A percentile compares a stretch with the other conserved stretches of the same genome.
These are phyloP conservation scores for Talaromyces trachyspermus DNA, from an alignment of 495 filamentous ascomycete species.

Conservation along the genomic window DNA sequence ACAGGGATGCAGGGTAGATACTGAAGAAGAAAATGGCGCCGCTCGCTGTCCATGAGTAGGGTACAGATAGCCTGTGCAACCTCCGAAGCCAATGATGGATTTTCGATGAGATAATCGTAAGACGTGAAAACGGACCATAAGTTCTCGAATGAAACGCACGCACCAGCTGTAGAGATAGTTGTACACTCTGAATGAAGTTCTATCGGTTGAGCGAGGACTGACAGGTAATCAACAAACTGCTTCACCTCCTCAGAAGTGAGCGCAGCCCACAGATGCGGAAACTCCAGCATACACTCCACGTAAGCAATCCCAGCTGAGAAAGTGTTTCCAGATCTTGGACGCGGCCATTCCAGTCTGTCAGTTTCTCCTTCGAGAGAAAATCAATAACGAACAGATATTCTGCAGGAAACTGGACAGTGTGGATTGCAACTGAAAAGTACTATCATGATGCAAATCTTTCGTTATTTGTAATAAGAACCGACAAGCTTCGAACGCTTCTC, in stretches of 20 bases:
- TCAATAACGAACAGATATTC: not conserved
- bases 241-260: not conserved
- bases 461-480: conserved; percentile 14
- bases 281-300: not conserved
- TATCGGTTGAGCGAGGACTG: not conserved
- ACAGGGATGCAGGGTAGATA: conserved; percentile 1
- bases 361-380: not conserved
- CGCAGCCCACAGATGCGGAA: not conserved
- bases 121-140: conserved; percentile 37
- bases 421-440: too few relatives aligned
- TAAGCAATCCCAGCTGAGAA: not conserved
- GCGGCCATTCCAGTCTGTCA: not conserved
- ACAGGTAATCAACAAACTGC: conserved; percentile 1
- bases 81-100: conserved; percentile 14
- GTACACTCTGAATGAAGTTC: too few relatives aligned
- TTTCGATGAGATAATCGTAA: conserved; percentile 37
- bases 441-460: not conserved
- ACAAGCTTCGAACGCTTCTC: conserved; percentile 38
- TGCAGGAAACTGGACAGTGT: too few relatives aligned
- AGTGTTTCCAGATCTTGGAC: not conserved
- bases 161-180: not conserved
- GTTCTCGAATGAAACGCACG: conserved; percentile 22
- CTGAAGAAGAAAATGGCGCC: not conserved
- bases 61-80: conserved; percentile 27
- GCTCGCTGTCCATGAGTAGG: conserved; percentile 21